These are phyloP conservation scores for Coriaria nepalensis DNA, from an alignment of 306 rosid genomes.

Conservation along the genomic window DNA sequence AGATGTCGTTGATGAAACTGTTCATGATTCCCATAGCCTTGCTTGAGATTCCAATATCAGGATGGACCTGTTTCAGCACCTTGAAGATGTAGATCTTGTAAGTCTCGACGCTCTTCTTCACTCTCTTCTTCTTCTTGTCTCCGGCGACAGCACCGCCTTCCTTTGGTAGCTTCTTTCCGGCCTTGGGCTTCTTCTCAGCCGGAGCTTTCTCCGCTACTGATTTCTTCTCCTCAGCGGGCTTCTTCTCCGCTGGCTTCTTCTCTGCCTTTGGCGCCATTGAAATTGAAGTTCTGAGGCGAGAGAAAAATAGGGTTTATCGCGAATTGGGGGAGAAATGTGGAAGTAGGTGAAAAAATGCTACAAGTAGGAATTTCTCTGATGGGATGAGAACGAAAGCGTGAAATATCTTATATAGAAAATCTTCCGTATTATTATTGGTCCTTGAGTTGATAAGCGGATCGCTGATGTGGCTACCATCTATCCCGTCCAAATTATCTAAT, in stretches of 20 bases:
- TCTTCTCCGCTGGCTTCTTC: conserved; percentile 21
- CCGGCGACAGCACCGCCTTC: conserved; percentile 15
- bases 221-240: conserved; percentile 19
- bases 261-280: conserved; percentile 17
- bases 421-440: no score
- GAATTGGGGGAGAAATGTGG: no score
- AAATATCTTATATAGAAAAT: no score
- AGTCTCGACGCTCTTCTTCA: conserved; percentile 15
- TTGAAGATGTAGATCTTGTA: conserved; percentile 23
- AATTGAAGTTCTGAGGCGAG: not conserved
- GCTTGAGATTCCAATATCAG: conserved; percentile 16
- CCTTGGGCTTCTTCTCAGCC: conserved; percentile 21
- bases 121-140: conserved; percentile 20
- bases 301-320: no score
- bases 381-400: no score
- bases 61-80: conserved; percentile 17
- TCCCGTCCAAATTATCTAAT: no score
- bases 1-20: conserved; percentile 12
- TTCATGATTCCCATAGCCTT: conserved; percentile 15
- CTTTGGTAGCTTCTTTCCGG: conserved; percentile 20
- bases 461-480: no score
- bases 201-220: conserved; percentile 18
- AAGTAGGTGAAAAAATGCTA: no score
- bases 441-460: no score
- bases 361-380: no score